Percentiles rank a stretch among this genome's conserved stretches.
These are phyloP conservation scores for Pseudovirgaria hyperparasitica DNA, from an alignment of 2,329 filamentous ascomycete species.

Conservation along the genomic window DNA sequence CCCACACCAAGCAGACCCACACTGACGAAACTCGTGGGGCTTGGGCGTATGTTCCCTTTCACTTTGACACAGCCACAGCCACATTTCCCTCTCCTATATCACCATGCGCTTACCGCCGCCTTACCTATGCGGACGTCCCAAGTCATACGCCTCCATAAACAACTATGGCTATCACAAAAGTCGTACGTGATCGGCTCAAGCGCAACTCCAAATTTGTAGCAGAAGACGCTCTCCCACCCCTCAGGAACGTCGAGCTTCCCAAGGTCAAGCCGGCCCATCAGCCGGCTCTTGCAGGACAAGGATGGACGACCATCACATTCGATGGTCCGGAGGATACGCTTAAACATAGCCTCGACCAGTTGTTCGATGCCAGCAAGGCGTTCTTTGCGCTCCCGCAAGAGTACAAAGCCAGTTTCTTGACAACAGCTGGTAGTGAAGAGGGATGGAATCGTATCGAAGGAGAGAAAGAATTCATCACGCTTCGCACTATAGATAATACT, in stretches of 20 bases:
- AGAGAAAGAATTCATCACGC: slow-evolving; percentile 27
- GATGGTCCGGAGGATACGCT: slow-evolving; percentile 6
- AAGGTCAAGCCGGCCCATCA: slow-evolving; percentile 21
- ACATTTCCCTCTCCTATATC: no score
- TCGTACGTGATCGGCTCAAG: no score
- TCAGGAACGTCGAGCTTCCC: slow-evolving; percentile 14
- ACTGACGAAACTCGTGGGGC: no score
- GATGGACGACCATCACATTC: slow-evolving; percentile 24
- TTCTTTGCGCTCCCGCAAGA: slow-evolving; percentile 17
- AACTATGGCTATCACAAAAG: no score
- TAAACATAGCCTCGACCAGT: slow-evolving; percentile 2
- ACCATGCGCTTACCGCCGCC: no score
- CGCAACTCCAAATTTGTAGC: no score
- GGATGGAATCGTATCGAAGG: slow-evolving; percentile 22
- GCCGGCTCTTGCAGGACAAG: slow-evolving; percentile 15
- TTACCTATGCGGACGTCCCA: no score
- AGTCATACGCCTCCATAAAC: no score
- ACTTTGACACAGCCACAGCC: no score
- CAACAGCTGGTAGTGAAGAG: slow-evolving; percentile 21
- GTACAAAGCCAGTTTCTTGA: slow-evolving; percentile 18
- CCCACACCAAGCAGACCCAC: no score
- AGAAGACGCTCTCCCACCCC: slow-evolving; percentile 11
- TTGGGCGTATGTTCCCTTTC: no score
- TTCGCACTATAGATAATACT: slow-evolving; percentile 18
- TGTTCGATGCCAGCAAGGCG: slow-evolving; percentile 16